phyloP scores from a whole-genome alignment of 2,329 filamentous ascomycete genomes.

The Phaeosphaeria sp. region DNA sequence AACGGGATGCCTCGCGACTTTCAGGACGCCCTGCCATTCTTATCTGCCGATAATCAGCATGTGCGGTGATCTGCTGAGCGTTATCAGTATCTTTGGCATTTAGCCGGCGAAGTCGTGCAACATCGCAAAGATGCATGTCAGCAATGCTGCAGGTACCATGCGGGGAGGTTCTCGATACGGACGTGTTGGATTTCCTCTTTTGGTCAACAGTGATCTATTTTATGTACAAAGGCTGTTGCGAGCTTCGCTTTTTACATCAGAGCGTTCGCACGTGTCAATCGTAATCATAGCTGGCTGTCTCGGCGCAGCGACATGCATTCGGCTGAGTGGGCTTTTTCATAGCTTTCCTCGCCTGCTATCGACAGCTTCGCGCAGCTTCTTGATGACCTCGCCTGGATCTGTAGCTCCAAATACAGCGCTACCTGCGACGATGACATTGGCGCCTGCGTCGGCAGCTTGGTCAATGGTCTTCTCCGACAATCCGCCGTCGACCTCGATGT shows the following conservation, averaged over 20 bases:
- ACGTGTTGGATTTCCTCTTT: neutral
- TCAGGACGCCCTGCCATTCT: neutral
- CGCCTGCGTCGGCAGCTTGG: slow-evolving; percentile 90
- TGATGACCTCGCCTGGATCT: slow-evolving; percentile 86
- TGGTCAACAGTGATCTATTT: neutral
- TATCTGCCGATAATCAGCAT: neutral
- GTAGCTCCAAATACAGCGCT: slow-evolving; percentile 94
- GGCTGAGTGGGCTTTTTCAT: slow-evolving; percentile 10
- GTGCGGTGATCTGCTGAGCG: neutral
- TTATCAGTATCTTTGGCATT: slow-evolving; percentile 1
- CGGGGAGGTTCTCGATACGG: neutral
- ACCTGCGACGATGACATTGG: slow-evolving; percentile 97
- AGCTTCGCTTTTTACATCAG: too few relatives aligned
- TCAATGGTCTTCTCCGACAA: slow-evolving; percentile 88
- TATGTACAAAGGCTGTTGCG: neutral
- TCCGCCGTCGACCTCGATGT: slow-evolving; percentile 97
- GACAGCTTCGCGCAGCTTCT: slow-evolving; percentile 79
- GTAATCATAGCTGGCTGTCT: neutral
- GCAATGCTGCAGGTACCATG: slow-evolving; percentile 3
- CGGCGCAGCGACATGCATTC: neutral
- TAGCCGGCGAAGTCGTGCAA: slow-evolving; percentile 8
- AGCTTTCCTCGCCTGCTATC: slow-evolving; percentile 61
- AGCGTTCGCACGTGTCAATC: neutral
- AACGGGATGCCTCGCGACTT: neutral
- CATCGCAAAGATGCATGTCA: slow-evolving; percentile 13